These are phyloP conservation scores for Mortierella sp. DNA, from an alignment of 371 early-diverging fungal species.

Conservation along the genomic window DNA sequence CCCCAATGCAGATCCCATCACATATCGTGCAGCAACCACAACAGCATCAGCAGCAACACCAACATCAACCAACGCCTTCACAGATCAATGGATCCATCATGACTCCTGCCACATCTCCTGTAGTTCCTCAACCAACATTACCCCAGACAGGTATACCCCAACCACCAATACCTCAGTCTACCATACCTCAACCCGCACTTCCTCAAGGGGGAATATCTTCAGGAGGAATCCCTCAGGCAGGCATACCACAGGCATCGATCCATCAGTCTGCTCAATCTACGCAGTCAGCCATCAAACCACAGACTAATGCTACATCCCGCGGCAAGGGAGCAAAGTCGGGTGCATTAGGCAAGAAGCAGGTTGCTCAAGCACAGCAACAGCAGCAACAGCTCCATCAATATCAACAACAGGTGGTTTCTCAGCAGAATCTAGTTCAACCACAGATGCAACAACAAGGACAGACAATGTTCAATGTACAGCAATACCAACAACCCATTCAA, in stretches of 20 bases:
- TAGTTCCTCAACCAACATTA: no score
- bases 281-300: conserved; percentile 2
- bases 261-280: no score
- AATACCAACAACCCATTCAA: conserved; percentile 14
- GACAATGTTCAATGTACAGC: conserved; percentile 20
- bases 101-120: no score
- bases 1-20: conserved; percentile 17
- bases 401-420: conserved; percentile 1
- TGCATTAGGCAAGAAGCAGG: conserved; percentile 1
- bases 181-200: no score
- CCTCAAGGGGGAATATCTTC: no score
- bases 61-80: background rate
- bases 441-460: conserved; percentile 3
- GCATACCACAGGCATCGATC: no score
- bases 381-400: conserved; percentile 7
- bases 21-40: conserved; percentile 6
- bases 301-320: background rate
- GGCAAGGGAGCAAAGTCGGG: conserved; percentile 8
- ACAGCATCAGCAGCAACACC: background rate
- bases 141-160: no score
- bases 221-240: no score
- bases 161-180: no score
- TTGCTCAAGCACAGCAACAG: conserved; percentile 1
- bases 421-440: conserved; percentile 3
- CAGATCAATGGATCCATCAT: no score